phyloP scores from a whole-genome alignment of 2,329 filamentous ascomycete genomes.

The Beauveria brongniartii region DNA sequence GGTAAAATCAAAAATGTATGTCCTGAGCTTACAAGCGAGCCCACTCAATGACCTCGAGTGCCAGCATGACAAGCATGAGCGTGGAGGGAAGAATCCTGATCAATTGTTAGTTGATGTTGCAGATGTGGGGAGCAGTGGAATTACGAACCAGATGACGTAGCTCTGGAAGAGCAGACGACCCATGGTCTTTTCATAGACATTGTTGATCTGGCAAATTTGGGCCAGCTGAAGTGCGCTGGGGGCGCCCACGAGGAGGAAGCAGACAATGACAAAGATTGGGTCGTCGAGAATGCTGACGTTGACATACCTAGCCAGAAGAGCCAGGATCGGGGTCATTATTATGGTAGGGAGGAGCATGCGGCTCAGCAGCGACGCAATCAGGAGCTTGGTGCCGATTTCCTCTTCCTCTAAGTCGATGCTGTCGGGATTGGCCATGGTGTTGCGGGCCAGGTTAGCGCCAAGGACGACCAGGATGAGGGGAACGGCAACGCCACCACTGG shows the following conservation, averaged over 20 bases:
- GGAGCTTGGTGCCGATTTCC: conserved; percentile 61
- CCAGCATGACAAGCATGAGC: conserved; percentile 80
- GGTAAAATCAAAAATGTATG: conserved; percentile 12
- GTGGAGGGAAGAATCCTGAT: conserved; percentile 86
- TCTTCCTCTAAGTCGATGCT: conserved; percentile 63
- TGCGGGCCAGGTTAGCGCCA: conserved; percentile 87
- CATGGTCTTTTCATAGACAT: conserved; percentile 93
- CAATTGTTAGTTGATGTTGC: conserved; percentile 18
- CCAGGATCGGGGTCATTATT: conserved; percentile 86
- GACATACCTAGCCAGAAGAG: conserved; percentile 79
- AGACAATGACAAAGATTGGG: conserved; percentile 96
- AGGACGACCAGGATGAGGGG: conserved; percentile 92
- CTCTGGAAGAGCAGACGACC: conserved; percentile 89
- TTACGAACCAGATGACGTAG: conserved; percentile 67
- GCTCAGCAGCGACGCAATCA: conserved; percentile 76
- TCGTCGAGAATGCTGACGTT: conserved; percentile 93
- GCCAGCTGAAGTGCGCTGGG: conserved; percentile 90
- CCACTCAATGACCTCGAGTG: conserved; percentile 90
- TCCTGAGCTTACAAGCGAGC: conserved; percentile 30
- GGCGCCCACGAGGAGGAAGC: conserved; percentile 90
- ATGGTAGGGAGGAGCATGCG: conserved; percentile 89
- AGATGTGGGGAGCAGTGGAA: background rate
- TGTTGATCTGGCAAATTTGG: conserved; percentile 97
- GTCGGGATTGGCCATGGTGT: conserved; percentile 66
- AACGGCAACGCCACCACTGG: conserved; percentile 85